Evolutionary conservation across 305 asterid genomes (phyloP).

Genomic region (Fraxinus floribunda): DNA sequence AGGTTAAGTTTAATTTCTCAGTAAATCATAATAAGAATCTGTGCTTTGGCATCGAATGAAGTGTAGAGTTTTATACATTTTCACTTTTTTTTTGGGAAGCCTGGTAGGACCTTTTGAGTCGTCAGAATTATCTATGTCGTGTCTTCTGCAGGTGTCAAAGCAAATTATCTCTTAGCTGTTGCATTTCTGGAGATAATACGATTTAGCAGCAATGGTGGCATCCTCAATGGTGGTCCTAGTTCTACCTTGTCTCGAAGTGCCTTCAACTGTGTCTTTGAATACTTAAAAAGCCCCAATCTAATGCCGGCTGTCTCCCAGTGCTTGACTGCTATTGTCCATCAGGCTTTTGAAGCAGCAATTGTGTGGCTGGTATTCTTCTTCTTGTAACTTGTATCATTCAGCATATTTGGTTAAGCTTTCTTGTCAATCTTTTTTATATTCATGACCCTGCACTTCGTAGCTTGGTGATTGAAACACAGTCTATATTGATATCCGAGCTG

Average conservation of each 20-base stretch:
- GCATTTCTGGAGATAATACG: slow-evolving; percentile 93
- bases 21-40: slow-evolving; percentile 19
- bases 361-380: slow-evolving; percentile 81
- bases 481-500: neutral
- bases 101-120: slow-evolving; percentile 12
- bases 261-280: slow-evolving; percentile 94
- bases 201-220: slow-evolving; percentile 98
- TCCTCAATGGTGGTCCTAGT: slow-evolving; percentile 76
- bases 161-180: slow-evolving; percentile 98
- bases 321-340: slow-evolving; percentile 91
- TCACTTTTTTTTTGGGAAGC: slow-evolving; percentile 24
- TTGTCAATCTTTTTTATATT: neutral
- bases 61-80: slow-evolving; percentile 4
- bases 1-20: slow-evolving; percentile 43
- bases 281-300: slow-evolving; percentile 90
- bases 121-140: slow-evolving; percentile 23
- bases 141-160: slow-evolving; percentile 85
- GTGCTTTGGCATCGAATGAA: slow-evolving; percentile 15
- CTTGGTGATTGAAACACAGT: neutral
- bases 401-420: slow-evolving; percentile 9
- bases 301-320: slow-evolving; percentile 94
- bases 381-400: slow-evolving; percentile 1
- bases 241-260: slow-evolving; percentile 87
- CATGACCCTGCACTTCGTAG: neutral
- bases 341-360: slow-evolving; percentile 84